phyloP scores from a whole-genome alignment of 768 basidiomycete species.

The Naganishia antarctica region DNA sequence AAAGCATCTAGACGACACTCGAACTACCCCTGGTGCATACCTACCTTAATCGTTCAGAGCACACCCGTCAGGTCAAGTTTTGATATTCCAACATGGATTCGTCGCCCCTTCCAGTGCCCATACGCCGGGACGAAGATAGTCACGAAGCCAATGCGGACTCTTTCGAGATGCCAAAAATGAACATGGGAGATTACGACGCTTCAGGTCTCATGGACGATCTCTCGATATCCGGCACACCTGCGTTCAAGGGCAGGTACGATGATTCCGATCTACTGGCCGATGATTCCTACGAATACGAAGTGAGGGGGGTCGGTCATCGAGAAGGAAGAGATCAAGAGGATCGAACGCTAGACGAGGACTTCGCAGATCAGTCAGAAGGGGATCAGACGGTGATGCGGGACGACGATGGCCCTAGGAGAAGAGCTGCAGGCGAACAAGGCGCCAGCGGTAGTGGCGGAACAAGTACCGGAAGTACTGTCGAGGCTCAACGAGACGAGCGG shows the following conservation, averaged over 20 bases:
- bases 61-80: too few relatives aligned
- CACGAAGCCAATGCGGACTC: background rate
- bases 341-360: background rate
- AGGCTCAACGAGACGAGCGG: constrained; percentile 7
- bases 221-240: background rate
- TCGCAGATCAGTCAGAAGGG: background rate
- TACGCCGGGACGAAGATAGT: background rate
- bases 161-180: constrained; percentile 11
- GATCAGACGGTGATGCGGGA: constrained; percentile 2
- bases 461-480: background rate
- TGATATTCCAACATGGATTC: background rate
- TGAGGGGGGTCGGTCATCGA: background rate
- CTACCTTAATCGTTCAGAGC: too few relatives aligned
- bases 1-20: too few relatives aligned
- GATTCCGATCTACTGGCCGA: constrained; percentile 11
- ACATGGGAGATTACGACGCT: constrained; percentile 7
- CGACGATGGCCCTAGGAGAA: background rate
- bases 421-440: too few relatives aligned
- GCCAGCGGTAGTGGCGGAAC: background rate
- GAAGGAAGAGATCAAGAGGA: background rate
- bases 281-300: background rate
- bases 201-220: constrained; percentile 11
- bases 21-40: too few relatives aligned
- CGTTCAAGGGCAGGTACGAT: constrained; percentile 1
- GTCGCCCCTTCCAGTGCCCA: background rate